These are phyloP conservation scores for Magnusiomyces fungicola DNA, from an alignment of 1,139 yeast species.

Conservation along the genomic window DNA sequence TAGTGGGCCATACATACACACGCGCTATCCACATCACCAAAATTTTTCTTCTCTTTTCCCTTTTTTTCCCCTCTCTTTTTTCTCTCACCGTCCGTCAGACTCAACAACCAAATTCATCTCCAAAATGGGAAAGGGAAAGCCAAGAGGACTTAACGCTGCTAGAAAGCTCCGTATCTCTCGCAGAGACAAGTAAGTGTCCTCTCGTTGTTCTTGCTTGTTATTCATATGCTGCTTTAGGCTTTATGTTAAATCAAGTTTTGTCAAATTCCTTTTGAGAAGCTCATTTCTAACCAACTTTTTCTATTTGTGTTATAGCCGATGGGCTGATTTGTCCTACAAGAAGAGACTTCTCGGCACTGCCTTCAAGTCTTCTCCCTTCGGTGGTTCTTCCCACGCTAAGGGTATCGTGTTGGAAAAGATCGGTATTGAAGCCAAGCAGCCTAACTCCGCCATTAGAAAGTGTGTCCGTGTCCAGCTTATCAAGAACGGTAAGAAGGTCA, in stretches of 20 bases:
- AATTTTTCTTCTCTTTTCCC: background rate
- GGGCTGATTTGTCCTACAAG: slow-evolving; percentile 99
- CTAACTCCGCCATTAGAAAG: slow-evolving; percentile 97
- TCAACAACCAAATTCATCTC: slow-evolving; percentile 4
- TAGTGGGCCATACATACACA: too few species aligned
- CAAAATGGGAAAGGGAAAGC: slow-evolving; percentile 87
- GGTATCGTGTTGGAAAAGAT: slow-evolving; percentile 99
- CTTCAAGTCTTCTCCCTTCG: slow-evolving; percentile 99
- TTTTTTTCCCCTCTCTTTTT: slow-evolving; percentile 7
- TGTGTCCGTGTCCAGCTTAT: slow-evolving; percentile 99
- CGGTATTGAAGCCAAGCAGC: slow-evolving; percentile 99
- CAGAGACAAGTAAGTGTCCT: slow-evolving; percentile 73
- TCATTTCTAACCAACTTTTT: slow-evolving; percentile 3
- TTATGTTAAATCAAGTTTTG: background rate
- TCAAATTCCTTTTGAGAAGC: background rate
- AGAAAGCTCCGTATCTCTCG: slow-evolving; percentile 99
- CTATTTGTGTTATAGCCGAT: slow-evolving; percentile 50
- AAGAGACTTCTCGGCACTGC: slow-evolving; percentile 99
- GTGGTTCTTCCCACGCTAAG: slow-evolving; percentile 99
- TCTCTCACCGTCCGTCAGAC: slow-evolving; percentile 5
- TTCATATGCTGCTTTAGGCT: slow-evolving; percentile 13
- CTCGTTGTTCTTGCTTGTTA: background rate
- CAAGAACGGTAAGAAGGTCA: slow-evolving; percentile 99
- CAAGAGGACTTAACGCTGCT: slow-evolving; percentile 99
- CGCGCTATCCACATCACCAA: too few species aligned